phyloP scores from a whole-genome alignment of 2,329 filamentous ascomycete genomes.

The Diaporthe sp. region DNA sequence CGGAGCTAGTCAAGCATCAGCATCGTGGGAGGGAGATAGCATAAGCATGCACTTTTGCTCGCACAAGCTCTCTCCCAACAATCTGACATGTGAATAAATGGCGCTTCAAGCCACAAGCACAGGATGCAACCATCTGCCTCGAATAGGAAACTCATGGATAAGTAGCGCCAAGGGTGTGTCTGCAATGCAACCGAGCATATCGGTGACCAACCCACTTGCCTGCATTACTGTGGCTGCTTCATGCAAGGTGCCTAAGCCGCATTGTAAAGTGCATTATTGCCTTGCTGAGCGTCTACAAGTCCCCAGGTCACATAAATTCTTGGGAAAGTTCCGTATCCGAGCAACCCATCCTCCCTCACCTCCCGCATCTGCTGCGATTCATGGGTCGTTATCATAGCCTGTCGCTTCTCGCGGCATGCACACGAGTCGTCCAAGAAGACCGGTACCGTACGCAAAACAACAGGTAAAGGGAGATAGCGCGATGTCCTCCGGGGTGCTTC shows the following conservation, averaged over 20 bases:
- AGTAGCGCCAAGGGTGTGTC: not conserved
- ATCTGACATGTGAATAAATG: conserved; percentile 1
- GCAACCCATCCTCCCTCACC: not conserved
- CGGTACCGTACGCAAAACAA: not conserved
- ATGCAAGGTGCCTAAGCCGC: not conserved
- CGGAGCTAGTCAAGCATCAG: not conserved
- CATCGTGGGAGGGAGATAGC: not conserved
- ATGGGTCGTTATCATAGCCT: not conserved
- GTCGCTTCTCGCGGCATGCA: not conserved
- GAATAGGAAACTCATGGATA: not conserved
- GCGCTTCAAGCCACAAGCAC: not conserved
- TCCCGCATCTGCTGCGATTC: not conserved
- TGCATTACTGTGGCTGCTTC: not conserved
- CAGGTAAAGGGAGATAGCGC: not conserved
- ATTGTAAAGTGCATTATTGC: not conserved
- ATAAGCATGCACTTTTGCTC: not conserved
- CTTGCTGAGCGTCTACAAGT: not conserved
- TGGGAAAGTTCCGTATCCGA: not conserved
- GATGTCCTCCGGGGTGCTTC: not conserved
- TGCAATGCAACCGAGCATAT: conserved; percentile 22
- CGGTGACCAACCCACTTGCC: not conserved
- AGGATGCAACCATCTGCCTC: not conserved
- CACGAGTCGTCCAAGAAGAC: not conserved
- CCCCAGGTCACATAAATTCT: not conserved
- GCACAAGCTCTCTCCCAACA: not conserved